Evolutionary conservation across 495 filamentous ascomycete genomes (phyloP), one percentile per base, ranked within the genome.

Genomic region (Chlorociboria aeruginascens): DNA sequence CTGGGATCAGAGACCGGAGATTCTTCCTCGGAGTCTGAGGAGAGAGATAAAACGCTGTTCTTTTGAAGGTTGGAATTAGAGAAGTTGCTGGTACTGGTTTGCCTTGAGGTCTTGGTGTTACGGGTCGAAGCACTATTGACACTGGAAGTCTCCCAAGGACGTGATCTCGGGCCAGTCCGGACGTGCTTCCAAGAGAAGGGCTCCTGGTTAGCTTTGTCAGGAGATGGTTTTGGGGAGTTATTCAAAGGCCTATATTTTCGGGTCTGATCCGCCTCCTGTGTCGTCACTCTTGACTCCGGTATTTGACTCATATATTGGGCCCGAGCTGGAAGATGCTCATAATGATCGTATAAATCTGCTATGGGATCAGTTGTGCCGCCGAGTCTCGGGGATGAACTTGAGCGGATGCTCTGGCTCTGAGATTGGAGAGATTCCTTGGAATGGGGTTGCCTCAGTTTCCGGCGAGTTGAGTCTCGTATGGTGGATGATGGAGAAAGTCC

Each of bases 341-440:
- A 76, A 53, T 73, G 67, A 42, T 74, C 63, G 50, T 77, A 75
- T 7, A 74, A 61, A 30, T 69, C 62, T 34, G 66, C 54, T 8
- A 71, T 49, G 6, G 40, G 43, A 12, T 33, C 63, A 59, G 29
- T 45, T 33, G 14, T 52, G 43, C 1, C 45, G 45, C 8, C 48
- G 38, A 28, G 7, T 17, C 13, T 32, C 41, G 47, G 44, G 7
- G 44, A 50, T 25, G 32, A 51, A 51, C 35, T 52, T 54, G 54
- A 65, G 49, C 53, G 59, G 60, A 56, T 66, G 56, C 55, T 59
- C 57, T 38, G 66, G 16, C 55, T 46, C 61, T 43, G 51, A 38
- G 53, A 63, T 52, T 47, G 55, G 53, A 49, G 43, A 43, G 45
- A 62, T 35, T 38, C 50, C 46, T 49, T 52, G 13, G 46, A 45